Conservation (phyloP, 176 grass and related monocot genomes). For the Elaeis guineensis region DNA sequence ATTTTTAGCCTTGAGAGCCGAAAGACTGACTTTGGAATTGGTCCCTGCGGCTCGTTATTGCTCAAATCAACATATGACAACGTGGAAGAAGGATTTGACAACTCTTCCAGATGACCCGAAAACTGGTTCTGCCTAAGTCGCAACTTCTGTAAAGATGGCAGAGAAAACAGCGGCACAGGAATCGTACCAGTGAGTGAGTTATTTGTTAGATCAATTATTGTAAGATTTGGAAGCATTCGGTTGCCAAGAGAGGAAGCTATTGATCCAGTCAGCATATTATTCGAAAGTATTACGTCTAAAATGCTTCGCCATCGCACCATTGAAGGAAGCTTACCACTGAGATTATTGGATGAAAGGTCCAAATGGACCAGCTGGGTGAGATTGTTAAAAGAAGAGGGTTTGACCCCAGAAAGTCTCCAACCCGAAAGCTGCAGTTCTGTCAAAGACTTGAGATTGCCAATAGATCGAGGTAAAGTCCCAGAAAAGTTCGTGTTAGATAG, state of each 20-base stretch:
- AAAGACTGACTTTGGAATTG: constrained; percentile 30
- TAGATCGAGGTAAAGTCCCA: constrained; percentile 23
- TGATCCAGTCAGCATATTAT: constrained; percentile 31
- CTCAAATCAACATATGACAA: constrained; percentile 29
- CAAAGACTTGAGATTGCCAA: constrained; percentile 24
- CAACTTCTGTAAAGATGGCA: constrained; percentile 25
- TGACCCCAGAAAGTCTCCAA: constrained; percentile 30
- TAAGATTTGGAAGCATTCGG: constrained; percentile 10
- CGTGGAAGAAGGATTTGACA: constrained; percentile 1
- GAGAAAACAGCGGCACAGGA: constrained; percentile 30
- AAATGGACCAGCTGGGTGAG: constrained; percentile 30
- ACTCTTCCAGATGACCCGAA: constrained; percentile 14
- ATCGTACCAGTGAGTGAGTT: constrained; percentile 35
- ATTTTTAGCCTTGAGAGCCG: constrained; percentile 29
- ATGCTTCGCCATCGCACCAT: constrained; percentile 20
- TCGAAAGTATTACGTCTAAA: constrained; percentile 10
- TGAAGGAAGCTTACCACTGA: constrained; percentile 36
- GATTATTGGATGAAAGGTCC: constrained; percentile 31
- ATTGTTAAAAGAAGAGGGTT: constrained; percentile 32
- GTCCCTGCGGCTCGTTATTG: constrained; percentile 33
- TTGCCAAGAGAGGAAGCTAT: constrained; percentile 15
- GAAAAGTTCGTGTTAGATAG: constrained; percentile 7
- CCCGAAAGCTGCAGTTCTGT: constrained; percentile 16
- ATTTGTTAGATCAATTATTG: constrained; percentile 12
- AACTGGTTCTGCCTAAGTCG: constrained; percentile 29